Base-by-base conservation (phyloP, 345 rosid genomes). In the Acer yangbiense region DNA sequence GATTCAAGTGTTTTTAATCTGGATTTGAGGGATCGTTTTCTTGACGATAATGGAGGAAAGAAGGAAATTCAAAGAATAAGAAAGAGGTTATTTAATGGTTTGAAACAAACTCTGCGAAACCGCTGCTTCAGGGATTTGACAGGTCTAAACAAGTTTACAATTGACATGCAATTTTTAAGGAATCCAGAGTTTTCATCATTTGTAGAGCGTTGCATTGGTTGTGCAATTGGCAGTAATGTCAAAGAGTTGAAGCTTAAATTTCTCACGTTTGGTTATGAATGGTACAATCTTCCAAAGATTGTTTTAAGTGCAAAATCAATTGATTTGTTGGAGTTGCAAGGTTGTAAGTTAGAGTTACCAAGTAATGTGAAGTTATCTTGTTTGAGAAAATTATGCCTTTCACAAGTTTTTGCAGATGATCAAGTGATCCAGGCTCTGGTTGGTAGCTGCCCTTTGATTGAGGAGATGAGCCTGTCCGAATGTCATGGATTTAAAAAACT, bases 371-470 rank as follows among this genome's bases (percentile, higher is more conserved):
- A 41, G 54, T 73, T 61, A 43, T 21, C 23, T 73, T 73, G 55
- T 60, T 23, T 73, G 68, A 61, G 58, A 17, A 61, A 61, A 43
- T 23, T 73, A 14, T 13, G 3, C 18, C 16, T 73, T 10, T 0
- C 1, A 9, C 4, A 2, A 8, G 55, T 43, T 20, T 25, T 12
- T 21, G 43, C 57, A 14, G 67, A 50, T 2, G 41, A 41, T 39
- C 2, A 58, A 8, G 41, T 12, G 4, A 57, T 73, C 6, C 23
- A 61, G 27, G 44, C 44, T 61, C 9, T 73, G 2, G 32, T 62
- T 23, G 55, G 9, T 21, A 57, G 76, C 1, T 73, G 76, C 25
- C 76, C 76, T 43, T 14, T 61, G 67, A 23, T 73, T 16, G 76
- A 73, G 57, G 39, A 73, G 46, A 13, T 61, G 23, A 7, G 1